These are phyloP conservation scores for Dendrobium nobile DNA, from an alignment of 106 monocot genomes.

Conservation along the genomic window DNA sequence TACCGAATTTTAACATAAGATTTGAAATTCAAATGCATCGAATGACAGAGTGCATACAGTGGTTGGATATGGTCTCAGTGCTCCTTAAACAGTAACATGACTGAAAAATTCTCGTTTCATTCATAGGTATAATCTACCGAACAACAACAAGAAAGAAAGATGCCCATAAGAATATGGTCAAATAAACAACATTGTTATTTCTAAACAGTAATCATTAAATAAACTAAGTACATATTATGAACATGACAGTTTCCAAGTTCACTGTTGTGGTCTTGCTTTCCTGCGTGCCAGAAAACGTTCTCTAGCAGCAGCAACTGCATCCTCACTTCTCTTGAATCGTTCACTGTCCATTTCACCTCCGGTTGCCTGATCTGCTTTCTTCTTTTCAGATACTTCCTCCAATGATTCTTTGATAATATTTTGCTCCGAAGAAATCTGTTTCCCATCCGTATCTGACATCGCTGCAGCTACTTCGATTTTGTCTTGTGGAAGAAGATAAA, in stretches of 20 bases:
- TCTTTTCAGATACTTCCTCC: slow-evolving; percentile 3
- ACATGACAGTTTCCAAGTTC: neutral
- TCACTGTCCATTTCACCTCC: slow-evolving; percentile 14
- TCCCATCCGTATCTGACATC: neutral
- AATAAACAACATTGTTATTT: neutral
- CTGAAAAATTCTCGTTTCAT: too few relatives aligned
- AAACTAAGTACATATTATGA: neutral
- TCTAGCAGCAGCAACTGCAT: slow-evolving; percentile 70
- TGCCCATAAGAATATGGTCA: neutral
- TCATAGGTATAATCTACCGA: too few relatives aligned
- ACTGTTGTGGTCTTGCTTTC: slow-evolving; percentile 42
- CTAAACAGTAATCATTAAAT: neutral
- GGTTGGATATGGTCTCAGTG: too few relatives aligned
- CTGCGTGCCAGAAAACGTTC: slow-evolving; percentile 76
- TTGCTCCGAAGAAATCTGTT: neutral
- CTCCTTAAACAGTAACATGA: too few relatives aligned
- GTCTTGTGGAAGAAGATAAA: neutral
- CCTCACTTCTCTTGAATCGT: slow-evolving; percentile 47
- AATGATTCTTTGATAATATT: neutral
- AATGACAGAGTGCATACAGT: too few relatives aligned
- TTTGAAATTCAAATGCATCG: too few relatives aligned
- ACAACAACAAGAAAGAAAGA: neutral
- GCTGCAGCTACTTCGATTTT: neutral
- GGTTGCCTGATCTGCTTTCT: slow-evolving; percentile 9
- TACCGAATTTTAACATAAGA: too few relatives aligned